phyloP scores from a whole-genome alignment of 768 basidiomycete species.

The Mycena rosella region DNA sequence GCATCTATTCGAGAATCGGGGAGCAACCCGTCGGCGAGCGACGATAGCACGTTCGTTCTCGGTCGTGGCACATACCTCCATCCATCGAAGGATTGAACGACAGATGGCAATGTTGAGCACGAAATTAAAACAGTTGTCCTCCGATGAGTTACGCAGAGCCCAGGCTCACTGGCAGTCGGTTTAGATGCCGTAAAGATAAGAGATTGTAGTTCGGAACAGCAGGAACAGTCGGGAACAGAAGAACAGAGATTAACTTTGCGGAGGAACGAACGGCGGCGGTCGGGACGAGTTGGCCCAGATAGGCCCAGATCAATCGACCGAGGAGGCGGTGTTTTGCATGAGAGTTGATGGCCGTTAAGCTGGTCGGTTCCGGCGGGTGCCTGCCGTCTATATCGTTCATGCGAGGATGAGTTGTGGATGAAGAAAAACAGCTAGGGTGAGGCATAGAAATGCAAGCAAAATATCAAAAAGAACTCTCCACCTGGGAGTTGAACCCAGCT shows the following conservation, averaged over 20 bases:
- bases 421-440: not conserved
- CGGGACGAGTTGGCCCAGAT: not conserved
- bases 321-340: not conserved
- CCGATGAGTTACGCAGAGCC: no score
- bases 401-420: no score
- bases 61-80: not conserved
- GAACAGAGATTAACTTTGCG: no score
- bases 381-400: no score
- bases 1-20: not conserved
- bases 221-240: no score
- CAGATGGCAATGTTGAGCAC: not conserved
- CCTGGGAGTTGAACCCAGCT: slow-evolving; percentile 26
- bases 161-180: not conserved
- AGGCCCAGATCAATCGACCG: not conserved
- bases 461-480: slow-evolving; percentile 15
- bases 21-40: not conserved
- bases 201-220: not conserved
- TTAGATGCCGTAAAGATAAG: not conserved
- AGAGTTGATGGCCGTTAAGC: not conserved
- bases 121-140: no score
- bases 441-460: not conserved
- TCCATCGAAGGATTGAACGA: not conserved
- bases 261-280: not conserved
- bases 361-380: no score
- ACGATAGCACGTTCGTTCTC: not conserved